These are phyloP conservation scores for Ogataea degrootiae DNA, from an alignment of 805 yeast genomes.

Conservation along the genomic window DNA sequence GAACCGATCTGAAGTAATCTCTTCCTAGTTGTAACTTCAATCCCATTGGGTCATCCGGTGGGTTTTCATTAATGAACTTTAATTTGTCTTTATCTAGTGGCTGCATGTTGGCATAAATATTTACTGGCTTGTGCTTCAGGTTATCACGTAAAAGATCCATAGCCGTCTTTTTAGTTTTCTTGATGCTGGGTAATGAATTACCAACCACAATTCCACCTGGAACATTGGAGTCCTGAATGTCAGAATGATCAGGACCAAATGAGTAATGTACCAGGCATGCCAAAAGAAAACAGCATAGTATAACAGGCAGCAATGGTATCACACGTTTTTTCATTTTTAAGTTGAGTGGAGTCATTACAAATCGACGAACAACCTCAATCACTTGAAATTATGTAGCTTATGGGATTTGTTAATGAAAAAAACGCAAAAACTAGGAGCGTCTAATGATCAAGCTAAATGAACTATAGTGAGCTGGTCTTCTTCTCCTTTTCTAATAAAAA, in stretches of 20 bases:
- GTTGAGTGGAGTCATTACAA: neutral
- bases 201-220: constrained; percentile 21
- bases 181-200: neutral
- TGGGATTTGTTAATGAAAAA: too few species aligned
- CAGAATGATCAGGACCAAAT: neutral
- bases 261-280: neutral
- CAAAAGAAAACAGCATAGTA: neutral
- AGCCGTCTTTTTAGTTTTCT: constrained; percentile 10
- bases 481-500: too few species aligned
- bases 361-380: too few species aligned
- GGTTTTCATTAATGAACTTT: constrained; percentile 18
- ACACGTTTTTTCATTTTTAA: neutral
- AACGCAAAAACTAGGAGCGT: too few species aligned
- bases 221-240: constrained; percentile 32
- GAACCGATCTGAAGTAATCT: constrained; percentile 38
- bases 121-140: neutral
- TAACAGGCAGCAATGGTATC: neutral
- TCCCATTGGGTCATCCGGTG: constrained; percentile 30
- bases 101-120: constrained; percentile 5
- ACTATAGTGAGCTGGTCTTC: too few species aligned
- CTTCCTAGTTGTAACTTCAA: constrained; percentile 34
- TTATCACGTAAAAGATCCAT: constrained; percentile 9
- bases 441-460: too few species aligned
- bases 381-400: too few species aligned
- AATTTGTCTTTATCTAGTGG: constrained; percentile 15